Conservation (phyloP, 2,329 filamentous ascomycete species). For the Pseudogymnoascus sp. region DNA sequence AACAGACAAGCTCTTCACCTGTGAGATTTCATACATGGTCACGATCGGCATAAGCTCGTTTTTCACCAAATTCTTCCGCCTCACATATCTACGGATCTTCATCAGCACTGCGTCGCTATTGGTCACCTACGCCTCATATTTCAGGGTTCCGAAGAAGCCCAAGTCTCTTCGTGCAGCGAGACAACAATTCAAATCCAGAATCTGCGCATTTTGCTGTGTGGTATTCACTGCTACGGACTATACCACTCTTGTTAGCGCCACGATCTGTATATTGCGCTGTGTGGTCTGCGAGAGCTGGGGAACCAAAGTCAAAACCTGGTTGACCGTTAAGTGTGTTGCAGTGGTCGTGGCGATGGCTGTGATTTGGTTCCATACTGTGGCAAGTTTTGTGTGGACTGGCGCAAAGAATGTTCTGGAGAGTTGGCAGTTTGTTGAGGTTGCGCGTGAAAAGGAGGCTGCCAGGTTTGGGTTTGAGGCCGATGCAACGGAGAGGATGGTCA, state of each 20-base stretch:
- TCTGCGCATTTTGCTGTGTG: not conserved
- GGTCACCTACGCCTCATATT: not conserved
- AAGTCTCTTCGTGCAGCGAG: not conserved
- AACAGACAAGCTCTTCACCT: not conserved
- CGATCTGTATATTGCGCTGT: not conserved
- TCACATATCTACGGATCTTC: not conserved
- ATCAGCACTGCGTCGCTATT: not conserved
- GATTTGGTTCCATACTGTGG: not conserved
- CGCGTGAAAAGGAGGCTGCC: not conserved
- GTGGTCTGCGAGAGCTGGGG: no score
- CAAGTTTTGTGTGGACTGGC: not conserved
- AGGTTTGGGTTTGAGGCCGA: not conserved
- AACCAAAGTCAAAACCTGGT: not conserved
- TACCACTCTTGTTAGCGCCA: not conserved
- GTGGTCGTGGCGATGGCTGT: no score
- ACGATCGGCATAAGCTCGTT: not conserved
- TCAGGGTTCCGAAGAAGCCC: not conserved
- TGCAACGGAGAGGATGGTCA: not conserved
- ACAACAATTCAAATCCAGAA: not conserved
- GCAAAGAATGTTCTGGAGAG: not conserved
- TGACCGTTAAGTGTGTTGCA: no score
- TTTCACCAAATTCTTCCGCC: not conserved
- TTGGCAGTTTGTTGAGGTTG: not conserved
- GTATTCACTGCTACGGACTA: not conserved
- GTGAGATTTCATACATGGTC: not conserved